Evolutionary conservation across 2,329 filamentous ascomycete species (phyloP).

Genomic region (Scytalidium lignicola): DNA sequence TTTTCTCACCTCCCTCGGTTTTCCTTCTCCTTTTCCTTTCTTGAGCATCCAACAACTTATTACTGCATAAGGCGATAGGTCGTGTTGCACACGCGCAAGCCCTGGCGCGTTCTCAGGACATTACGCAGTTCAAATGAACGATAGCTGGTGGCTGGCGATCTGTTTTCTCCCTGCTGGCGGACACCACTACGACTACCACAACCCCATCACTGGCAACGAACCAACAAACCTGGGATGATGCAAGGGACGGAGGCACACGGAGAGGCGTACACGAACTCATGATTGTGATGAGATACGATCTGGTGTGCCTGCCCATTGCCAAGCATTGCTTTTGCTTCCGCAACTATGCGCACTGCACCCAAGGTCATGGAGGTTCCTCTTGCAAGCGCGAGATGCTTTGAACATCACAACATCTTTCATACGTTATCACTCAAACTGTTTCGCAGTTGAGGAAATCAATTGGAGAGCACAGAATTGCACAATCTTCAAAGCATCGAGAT

Average conservation of each 20-base stretch:
- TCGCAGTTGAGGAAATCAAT: not conserved
- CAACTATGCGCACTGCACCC: not conserved
- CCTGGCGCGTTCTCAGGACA: too few species aligned
- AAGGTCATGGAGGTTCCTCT: not conserved
- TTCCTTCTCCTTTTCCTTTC: not conserved
- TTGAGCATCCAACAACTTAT: not conserved
- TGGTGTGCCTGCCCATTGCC: not conserved
- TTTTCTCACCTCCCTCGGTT: not conserved
- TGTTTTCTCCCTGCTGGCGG: not conserved
- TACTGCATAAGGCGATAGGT: too few species aligned
- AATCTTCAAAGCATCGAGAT: not conserved
- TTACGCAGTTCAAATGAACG: too few species aligned
- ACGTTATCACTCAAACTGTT: not conserved
- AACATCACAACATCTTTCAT: not conserved
- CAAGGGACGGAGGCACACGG: not conserved
- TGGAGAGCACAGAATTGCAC: not conserved
- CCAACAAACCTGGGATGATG: too few species aligned
- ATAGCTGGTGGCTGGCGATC: not conserved
- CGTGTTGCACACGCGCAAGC: too few species aligned
- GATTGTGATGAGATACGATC: not conserved
- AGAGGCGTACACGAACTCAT: too few species aligned
- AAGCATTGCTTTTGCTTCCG: not conserved
- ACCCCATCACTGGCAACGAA: too few species aligned
- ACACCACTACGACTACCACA: not conserved
- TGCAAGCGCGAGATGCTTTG: not conserved